Percentiles rank a stretch among this genome's conserved stretches.
Conservation (phyloP, 768 basidiomycete species). For the Chalciporus piperatus region DNA sequence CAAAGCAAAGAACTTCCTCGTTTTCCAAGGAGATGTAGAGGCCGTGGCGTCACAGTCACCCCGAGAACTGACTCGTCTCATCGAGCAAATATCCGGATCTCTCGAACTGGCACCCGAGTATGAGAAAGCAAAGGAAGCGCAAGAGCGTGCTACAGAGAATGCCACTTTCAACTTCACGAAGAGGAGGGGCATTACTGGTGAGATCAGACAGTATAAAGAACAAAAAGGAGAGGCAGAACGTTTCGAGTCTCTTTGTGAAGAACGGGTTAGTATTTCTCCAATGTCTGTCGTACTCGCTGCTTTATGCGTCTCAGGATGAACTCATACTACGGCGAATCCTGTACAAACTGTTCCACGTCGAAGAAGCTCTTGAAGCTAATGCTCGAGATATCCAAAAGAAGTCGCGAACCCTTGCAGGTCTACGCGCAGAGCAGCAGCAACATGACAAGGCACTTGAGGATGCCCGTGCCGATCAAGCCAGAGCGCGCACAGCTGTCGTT, state of each 20-base stretch:
- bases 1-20: conserved; percentile 98
- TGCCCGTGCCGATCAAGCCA: conserved; percentile 79
- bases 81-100: conserved; percentile 95
- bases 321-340: conserved; percentile 79
- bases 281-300: background rate
- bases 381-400: conserved; percentile 66
- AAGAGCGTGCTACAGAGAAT: conserved; percentile 89
- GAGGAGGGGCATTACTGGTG: conserved; percentile 87
- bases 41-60: conserved; percentile 94
- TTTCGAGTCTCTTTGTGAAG: conserved; percentile 74
- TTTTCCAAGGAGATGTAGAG: conserved; percentile 99
- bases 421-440: conserved; percentile 65
- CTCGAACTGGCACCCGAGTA: conserved; percentile 87
- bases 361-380: conserved; percentile 74
- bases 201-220: conserved; percentile 97
- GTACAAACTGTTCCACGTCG: conserved; percentile 88
- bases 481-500: conserved; percentile 67
- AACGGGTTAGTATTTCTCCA: conserved; percentile 50
- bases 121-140: conserved; percentile 81
- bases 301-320: conserved; percentile 55
- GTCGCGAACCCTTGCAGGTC: conserved; percentile 65
- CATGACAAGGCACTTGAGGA: conserved; percentile 71
- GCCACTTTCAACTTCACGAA: conserved; percentile 95
- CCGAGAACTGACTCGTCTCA: conserved; percentile 81
- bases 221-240: conserved; percentile 91